A percentile compares a stretch with the other conserved stretches of the same genome.
Conservation (phyloP, 2,329 filamentous ascomycete genomes). For the Shiraia sp. region DNA sequence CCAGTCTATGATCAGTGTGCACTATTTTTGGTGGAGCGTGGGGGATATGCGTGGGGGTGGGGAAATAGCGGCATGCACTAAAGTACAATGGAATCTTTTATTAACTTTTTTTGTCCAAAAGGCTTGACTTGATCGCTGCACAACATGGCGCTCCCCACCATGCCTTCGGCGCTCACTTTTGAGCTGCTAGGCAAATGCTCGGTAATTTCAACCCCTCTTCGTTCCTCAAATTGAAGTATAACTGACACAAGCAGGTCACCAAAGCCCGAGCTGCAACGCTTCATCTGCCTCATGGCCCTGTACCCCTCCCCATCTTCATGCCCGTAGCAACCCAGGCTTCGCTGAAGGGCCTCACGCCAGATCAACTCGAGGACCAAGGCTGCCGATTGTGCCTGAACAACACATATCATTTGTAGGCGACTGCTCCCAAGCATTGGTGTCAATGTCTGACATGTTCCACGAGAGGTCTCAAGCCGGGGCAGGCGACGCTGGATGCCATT, state of each 20-base stretch:
- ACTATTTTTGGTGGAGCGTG: too few relatives aligned
- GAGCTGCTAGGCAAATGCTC: constrained; percentile 47
- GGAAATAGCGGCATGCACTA: too few relatives aligned
- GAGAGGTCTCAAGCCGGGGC: constrained; percentile 85
- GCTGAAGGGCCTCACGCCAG: constrained; percentile 88
- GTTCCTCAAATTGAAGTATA: background rate
- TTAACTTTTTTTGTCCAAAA: too few relatives aligned
- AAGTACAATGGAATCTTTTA: too few relatives aligned
- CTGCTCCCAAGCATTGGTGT: background rate
- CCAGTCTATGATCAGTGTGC: too few relatives aligned
- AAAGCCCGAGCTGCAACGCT: constrained; percentile 89
- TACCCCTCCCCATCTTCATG: constrained; percentile 95
- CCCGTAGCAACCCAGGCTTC: constrained; percentile 96
- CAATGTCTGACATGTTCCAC: constrained; percentile 19
- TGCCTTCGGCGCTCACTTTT: constrained; percentile 44
- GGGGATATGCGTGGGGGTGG: too few relatives aligned
- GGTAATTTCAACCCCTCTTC: constrained; percentile 15
- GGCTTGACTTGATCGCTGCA: background rate
- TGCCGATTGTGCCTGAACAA: constrained; percentile 96
- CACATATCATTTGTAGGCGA: constrained; percentile 77
- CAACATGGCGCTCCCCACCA: constrained; percentile 37
- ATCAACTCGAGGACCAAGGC: constrained; percentile 85
- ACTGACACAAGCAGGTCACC: constrained; percentile 69
- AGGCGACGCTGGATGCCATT: constrained; percentile 81
- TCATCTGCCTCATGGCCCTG: constrained; percentile 86